Evolutionary conservation across 495 filamentous ascomycete species (phyloP).

Genomic region (Aspergillus baeticus): DNA sequence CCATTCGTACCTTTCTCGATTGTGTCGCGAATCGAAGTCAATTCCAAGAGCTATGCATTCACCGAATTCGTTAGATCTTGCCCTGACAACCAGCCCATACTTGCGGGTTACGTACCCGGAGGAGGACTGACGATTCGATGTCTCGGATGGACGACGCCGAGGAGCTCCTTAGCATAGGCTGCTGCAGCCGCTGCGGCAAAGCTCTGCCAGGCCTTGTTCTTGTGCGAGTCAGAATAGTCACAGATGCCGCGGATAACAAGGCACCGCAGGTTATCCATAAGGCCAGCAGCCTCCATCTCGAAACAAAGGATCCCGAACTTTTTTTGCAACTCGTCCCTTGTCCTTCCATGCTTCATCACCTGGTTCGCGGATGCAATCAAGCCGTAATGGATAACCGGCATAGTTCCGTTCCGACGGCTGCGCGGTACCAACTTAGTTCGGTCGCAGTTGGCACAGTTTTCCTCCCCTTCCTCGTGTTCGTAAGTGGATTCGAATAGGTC

Average conservation of each 20-base stretch:
- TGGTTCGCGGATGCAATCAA: constrained; percentile 21
- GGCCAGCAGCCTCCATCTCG: constrained; percentile 5
- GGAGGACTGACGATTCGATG: no score
- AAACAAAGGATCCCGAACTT: not conserved
- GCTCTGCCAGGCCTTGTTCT: constrained; percentile 10
- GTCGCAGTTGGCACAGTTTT: constrained; percentile 21
- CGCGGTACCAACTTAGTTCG: constrained; percentile 4
- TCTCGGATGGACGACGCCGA: constrained; percentile 6
- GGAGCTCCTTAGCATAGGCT: constrained; percentile 18
- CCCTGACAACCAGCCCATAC: no score
- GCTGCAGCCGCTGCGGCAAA: constrained; percentile 23
- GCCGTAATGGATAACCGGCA: constrained; percentile 21
- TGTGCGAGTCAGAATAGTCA: constrained; percentile 29
- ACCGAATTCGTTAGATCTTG: no score
- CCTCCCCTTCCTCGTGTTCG: constrained; percentile 12
- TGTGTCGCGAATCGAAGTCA: no score
- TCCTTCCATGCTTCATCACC: constrained; percentile 12
- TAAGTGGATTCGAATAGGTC: not conserved
- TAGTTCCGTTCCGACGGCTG: not conserved
- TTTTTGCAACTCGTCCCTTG: not conserved
- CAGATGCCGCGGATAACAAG: constrained; percentile 26
- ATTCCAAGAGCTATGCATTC: no score
- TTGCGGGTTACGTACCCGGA: no score
- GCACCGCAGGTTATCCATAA: constrained; percentile 16
- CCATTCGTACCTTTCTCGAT: no score